Base-by-base conservation (phyloP, 192 early-diverging fungal genomes). In the Backusella westeae region DNA sequence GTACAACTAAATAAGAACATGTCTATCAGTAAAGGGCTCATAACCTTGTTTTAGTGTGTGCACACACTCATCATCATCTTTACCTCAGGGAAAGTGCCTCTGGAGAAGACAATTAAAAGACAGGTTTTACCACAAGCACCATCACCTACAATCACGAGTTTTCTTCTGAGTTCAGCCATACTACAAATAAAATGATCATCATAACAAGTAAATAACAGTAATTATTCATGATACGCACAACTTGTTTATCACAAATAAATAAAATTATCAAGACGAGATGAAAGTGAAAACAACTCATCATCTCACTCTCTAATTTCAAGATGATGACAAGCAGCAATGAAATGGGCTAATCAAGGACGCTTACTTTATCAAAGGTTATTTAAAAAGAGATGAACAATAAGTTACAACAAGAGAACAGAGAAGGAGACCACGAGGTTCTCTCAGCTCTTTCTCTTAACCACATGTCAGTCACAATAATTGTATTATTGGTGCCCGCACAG, bases 71-170 rank as follows among this genome's bases (percentile, higher is more conserved):
- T 49, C 3, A 3, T 4, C 17, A 7, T 41, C 1, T 12, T 63
- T 72, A 92, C 92, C 84, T 94, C 91, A 75, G 96, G 96, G 86
- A 97, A 97, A 35, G 87, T 80, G 39, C 92, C 93, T 82, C 93
- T 92, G 69, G 89, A 90, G 67, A 95, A 97, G 72, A 94, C 92
- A 69, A 93, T 90, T 75, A 96, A 81, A 72, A 96, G 84, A 82
- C 94, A 97, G 2, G 95, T 97, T 84, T 98, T 98, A 79, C 95
- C 96, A 79, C 92, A 93, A 53, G 94, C 93, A 83, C 96, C 96
- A 80, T 98, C 96, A 44, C 96, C 96, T 6, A 98, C 93, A 67
- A 97, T 93, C 65, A 98, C 94, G 77, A 97, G 88, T 83, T 98
- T 98, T 81, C 89, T 84, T 77, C 91, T 90, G 81, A 91, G 88